Percentiles rank a stretch among this genome's conserved stretches.
Conservation (phyloP, 2,329 filamentous ascomycete species). For the Aspergillus aculeatus region DNA sequence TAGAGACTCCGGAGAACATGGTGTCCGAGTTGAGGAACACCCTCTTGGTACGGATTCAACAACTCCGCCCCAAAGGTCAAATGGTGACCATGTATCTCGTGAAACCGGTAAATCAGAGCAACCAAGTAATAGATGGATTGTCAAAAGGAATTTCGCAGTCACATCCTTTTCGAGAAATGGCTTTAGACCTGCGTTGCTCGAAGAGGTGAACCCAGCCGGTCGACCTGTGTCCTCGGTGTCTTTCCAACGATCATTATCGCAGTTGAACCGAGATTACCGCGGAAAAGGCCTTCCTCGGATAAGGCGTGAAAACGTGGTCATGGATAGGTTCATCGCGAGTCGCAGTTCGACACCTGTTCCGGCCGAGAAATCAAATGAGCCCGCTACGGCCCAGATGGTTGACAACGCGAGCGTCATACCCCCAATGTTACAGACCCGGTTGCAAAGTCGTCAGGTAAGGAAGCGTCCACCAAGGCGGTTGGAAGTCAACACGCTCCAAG, state of each 20-base stretch:
- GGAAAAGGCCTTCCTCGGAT: constrained; percentile 16
- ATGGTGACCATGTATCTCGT: background rate
- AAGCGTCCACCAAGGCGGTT: constrained; percentile 47
- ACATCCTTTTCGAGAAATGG: constrained; percentile 37
- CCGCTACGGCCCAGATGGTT: background rate
- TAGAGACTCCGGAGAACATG: constrained; percentile 11
- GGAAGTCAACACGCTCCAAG: constrained; percentile 47
- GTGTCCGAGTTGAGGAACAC: constrained; percentile 4
- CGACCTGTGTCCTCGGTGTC: constrained; percentile 18
- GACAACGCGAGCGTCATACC: constrained; percentile 12
- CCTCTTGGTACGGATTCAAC: background rate
- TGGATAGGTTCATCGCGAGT: constrained; percentile 39
- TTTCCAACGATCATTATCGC: constrained; percentile 35
- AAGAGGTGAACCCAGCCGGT: constrained; percentile 22
- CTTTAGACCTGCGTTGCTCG: constrained; percentile 37
- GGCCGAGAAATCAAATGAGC: background rate
- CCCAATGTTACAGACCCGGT: constrained; percentile 6
- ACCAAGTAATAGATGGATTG: constrained; percentile 33
- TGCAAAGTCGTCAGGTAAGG: constrained; percentile 25
- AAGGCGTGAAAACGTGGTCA: constrained; percentile 27
- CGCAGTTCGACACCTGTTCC: constrained; percentile 10
- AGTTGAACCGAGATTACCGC: constrained; percentile 33
- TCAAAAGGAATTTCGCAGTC: constrained; percentile 34
- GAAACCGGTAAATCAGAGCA: constrained; percentile 9
- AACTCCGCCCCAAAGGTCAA: constrained; percentile 2